Evolutionary conservation across 2,329 filamentous ascomycete genomes (phyloP).

Genomic region (Paracoccidioides brasiliensis): DNA sequence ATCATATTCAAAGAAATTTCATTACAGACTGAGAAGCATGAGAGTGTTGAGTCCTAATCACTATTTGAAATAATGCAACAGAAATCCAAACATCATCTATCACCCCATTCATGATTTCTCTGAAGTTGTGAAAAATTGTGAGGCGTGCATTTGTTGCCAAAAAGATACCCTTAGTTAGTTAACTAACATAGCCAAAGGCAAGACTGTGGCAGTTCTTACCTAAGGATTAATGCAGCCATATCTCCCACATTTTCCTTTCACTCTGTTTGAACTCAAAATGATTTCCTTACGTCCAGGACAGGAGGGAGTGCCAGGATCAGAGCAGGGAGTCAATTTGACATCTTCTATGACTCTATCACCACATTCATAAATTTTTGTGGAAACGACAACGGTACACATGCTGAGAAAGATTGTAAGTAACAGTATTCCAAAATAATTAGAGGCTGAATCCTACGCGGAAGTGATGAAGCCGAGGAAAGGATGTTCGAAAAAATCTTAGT

Average conservation of each 20-base stretch:
- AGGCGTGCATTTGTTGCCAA: neutral
- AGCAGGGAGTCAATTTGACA: constrained; percentile 2
- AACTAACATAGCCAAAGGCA: neutral
- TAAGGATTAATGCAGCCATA: constrained; percentile 4
- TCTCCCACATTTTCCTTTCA: constrained; percentile 3
- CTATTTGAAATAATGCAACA: constrained; percentile 3
- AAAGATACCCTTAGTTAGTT: neutral
- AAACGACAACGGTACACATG: constrained; percentile 3
- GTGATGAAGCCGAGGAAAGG: constrained; percentile 3
- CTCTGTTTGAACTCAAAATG: constrained; percentile 1
- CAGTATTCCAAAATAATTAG: neutral
- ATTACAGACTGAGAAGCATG: constrained; percentile 3
- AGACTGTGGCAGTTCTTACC: constrained; percentile 1
- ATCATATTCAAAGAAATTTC: constrained; percentile 4
- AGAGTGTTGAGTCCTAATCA: constrained; percentile 1
- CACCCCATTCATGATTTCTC: constrained; percentile 1
- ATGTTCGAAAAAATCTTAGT: constrained; percentile 1
- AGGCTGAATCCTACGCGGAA: neutral
- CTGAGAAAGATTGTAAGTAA: constrained; percentile 3
- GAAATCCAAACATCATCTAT: constrained; percentile 1
- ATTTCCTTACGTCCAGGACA: constrained; percentile 1
- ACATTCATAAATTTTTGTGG: constrained; percentile 4
- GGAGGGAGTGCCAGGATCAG: neutral
- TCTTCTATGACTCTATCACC: constrained; percentile 3
- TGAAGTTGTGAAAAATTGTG: neutral